Conservation (phyloP, 257 asterid species). For the Solanum medicagineum region DNA sequence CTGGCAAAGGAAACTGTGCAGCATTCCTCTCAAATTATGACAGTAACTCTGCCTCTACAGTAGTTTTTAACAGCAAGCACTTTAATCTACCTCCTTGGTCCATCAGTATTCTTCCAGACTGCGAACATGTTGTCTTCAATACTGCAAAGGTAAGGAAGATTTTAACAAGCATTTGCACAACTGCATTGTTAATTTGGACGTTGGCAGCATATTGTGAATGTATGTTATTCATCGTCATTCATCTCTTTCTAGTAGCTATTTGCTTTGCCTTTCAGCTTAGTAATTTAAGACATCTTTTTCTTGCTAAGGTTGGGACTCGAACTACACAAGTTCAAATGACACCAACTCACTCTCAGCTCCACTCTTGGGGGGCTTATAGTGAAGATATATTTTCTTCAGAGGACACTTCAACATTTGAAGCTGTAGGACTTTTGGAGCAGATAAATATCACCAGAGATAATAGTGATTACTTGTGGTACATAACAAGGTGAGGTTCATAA, state of each 20-base stretch:
- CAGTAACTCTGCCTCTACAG: constrained; percentile 24
- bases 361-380: constrained; percentile 42
- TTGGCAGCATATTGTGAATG: not conserved
- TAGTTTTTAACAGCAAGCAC: constrained; percentile 33
- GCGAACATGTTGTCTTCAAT: constrained; percentile 45
- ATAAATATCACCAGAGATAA: constrained; percentile 49
- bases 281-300: not conserved
- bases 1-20: constrained; percentile 36
- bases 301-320: constrained; percentile 31
- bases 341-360: constrained; percentile 16
- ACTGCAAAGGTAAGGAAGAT: constrained; percentile 38
- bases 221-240: not conserved
- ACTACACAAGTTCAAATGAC: constrained; percentile 31
- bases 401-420: constrained; percentile 24
- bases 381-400: constrained; percentile 34
- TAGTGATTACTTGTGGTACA: constrained; percentile 67
- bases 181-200: not conserved
- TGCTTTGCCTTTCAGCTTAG: not conserved
- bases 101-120: constrained; percentile 63
- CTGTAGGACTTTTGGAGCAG: constrained; percentile 52
- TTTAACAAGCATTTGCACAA: not conserved
- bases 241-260: not conserved
- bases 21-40: constrained; percentile 55
- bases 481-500: constrained; percentile 29
- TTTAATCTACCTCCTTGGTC: constrained; percentile 70